A percentile compares a stretch with the other conserved stretches of the same genome.
Evolutionary conservation across 352 stramenopile species (phyloP).

Genomic region (Pythium pyrilobum): DNA sequence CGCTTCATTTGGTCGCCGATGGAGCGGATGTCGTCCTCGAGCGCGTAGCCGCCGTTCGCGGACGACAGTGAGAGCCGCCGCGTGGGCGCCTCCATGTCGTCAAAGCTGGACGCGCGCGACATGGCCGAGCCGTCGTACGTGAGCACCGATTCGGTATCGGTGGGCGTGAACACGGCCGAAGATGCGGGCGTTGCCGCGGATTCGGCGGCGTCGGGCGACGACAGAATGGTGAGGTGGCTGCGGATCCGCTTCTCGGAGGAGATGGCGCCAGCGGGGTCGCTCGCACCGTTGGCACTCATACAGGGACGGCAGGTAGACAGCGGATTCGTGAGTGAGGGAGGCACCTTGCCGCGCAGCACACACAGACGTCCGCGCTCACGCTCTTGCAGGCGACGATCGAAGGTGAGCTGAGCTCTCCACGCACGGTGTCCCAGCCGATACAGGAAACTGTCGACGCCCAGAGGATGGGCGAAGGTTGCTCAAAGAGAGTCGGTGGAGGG

Average conservation of each 20-base stretch:
- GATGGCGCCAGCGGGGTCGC: neutral
- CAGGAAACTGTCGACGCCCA: neutral
- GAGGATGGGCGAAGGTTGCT: constrained; percentile 16
- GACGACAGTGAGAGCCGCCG: constrained; percentile 45
- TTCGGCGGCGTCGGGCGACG: constrained; percentile 3
- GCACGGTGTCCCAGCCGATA: too few species aligned
- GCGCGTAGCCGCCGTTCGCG: constrained; percentile 32
- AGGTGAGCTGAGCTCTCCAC: too few species aligned
- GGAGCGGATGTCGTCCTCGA: constrained; percentile 72
- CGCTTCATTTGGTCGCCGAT: constrained; percentile 82
- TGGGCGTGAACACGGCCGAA: constrained; percentile 2
- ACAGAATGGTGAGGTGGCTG: constrained; percentile 18
- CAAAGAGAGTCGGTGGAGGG: constrained; percentile 23
- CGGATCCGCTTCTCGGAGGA: constrained; percentile 17
- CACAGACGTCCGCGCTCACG: neutral
- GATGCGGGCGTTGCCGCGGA: neutral
- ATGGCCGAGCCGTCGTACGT: constrained; percentile 12
- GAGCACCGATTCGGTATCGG: constrained; percentile 8
- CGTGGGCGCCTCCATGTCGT: constrained; percentile 12
- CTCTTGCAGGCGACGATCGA: too few species aligned
- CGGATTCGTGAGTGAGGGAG: constrained; percentile 11
- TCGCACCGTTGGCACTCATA: constrained; percentile 11
- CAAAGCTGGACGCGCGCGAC: constrained; percentile 18
- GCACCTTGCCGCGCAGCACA: too few species aligned
- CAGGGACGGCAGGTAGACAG: neutral